Evolutionary conservation across 257 asterid species (phyloP).

Genomic region (Penstemon newberryi): DNA sequence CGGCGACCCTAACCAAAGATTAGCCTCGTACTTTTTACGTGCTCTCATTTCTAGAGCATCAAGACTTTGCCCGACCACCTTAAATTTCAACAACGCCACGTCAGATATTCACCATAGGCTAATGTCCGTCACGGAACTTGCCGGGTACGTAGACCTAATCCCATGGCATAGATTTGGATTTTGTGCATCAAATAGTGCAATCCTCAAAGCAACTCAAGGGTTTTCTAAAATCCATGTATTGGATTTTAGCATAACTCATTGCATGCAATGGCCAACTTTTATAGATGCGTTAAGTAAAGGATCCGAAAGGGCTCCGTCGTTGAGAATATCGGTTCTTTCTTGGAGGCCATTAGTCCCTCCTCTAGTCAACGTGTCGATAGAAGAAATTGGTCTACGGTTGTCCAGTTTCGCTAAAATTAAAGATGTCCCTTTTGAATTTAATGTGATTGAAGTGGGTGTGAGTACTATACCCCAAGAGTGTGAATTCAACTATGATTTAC

Average conservation of each 20-base stretch:
- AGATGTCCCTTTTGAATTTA: conserved; percentile 67
- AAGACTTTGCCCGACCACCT: conserved; percentile 51
- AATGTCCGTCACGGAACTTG: conserved; percentile 74
- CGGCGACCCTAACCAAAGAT: conserved; percentile 78
- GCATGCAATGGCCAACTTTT: conserved; percentile 89
- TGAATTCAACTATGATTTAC: conserved; percentile 30
- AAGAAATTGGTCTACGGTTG: conserved; percentile 62
- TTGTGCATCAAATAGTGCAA: conserved; percentile 64
- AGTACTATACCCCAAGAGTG: neutral
- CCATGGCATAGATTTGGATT: conserved; percentile 86
- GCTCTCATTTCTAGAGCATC: conserved; percentile 66
- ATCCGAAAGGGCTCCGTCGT: conserved; percentile 44
- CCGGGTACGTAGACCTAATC: conserved; percentile 73
- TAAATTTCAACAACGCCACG: conserved; percentile 25
- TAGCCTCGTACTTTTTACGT: conserved; percentile 61
- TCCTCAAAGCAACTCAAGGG: conserved; percentile 48
- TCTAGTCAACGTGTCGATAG: conserved; percentile 48
- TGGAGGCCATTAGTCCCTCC: conserved; percentile 70
- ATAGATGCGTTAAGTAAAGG: conserved; percentile 58
- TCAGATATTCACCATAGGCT: conserved; percentile 28
- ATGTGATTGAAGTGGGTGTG: conserved; percentile 38
- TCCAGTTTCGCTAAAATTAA: conserved; percentile 56
- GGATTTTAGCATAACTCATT: conserved; percentile 70
- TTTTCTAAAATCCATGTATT: conserved; percentile 48
- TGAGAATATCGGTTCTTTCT: conserved; percentile 52